Conservation (phyloP, 23 red algal species). For the Pyropia haitanensis region DNA sequence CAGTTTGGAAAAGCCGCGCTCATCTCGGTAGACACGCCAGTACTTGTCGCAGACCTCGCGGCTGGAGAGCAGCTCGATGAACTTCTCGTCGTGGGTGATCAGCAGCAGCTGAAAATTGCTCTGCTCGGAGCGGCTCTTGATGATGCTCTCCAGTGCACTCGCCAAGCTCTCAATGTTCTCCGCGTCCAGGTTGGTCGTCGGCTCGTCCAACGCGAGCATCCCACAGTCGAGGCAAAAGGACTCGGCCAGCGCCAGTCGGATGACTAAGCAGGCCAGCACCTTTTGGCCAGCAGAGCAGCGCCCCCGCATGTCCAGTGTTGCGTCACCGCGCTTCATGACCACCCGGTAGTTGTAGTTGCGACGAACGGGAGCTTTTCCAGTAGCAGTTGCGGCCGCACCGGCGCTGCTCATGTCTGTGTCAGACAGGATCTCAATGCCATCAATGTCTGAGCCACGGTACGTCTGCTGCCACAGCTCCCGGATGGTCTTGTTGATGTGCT, state of each 20-base stretch:
- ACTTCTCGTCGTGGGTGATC: slow-evolving; percentile 95
- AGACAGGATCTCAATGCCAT: slow-evolving; percentile 94
- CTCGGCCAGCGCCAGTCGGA: slow-evolving; percentile 87
- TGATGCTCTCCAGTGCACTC: slow-evolving; percentile 46
- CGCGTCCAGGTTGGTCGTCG: slow-evolving; percentile 92
- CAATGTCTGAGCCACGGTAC: slow-evolving; percentile 87
- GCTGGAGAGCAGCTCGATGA: slow-evolving; percentile 70
- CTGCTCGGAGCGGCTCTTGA: slow-evolving; percentile 62
- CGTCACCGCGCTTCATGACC: slow-evolving; percentile 87
- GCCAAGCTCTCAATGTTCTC: slow-evolving; percentile 86
- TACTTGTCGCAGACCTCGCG: slow-evolving; percentile 66
- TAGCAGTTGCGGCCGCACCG: not conserved
- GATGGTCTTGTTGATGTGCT: slow-evolving; percentile 78
- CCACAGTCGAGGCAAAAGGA: slow-evolving; percentile 88
- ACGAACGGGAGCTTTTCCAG: not conserved
- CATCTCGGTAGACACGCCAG: slow-evolving; percentile 48
- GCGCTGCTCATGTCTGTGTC: slow-evolving; percentile 30
- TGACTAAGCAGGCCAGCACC: slow-evolving; percentile 88
- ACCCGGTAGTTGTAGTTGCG: slow-evolving; percentile 92
- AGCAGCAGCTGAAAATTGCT: slow-evolving; percentile 88
- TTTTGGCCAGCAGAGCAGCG: slow-evolving; percentile 98
- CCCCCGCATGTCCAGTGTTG: slow-evolving; percentile 89
- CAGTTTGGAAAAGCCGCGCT: slow-evolving; percentile 14
- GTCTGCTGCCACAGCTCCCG: slow-evolving; percentile 92
- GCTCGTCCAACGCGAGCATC: slow-evolving; percentile 93